These are phyloP conservation scores for Hylodesmum podocarpum DNA, from an alignment of 306 rosid species.

Conservation along the genomic window DNA sequence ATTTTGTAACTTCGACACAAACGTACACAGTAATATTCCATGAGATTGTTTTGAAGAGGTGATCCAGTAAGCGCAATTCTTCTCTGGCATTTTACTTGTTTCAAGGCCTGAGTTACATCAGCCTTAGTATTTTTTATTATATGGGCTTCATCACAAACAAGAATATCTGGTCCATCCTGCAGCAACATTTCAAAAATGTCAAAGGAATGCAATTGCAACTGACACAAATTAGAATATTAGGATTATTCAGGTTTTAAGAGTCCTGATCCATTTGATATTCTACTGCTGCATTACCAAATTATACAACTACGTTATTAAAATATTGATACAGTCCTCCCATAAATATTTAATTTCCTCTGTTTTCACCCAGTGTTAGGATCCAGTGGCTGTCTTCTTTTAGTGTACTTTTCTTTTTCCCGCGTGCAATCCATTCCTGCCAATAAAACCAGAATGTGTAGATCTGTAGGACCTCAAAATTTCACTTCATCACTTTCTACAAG, in stretches of 20 bases:
- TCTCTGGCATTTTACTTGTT: constrained; percentile 95
- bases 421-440: background rate
- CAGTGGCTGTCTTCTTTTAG: background rate
- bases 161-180: constrained; percentile 98
- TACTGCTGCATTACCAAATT: background rate
- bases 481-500: background rate
- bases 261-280: constrained; percentile 4
- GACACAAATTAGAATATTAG: background rate
- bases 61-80: constrained; percentile 98
- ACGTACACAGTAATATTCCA: constrained; percentile 99
- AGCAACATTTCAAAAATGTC: constrained; percentile 28
- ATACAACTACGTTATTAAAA: background rate
- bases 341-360: background rate
- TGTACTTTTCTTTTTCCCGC: background rate
- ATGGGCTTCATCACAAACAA: constrained; percentile 99
- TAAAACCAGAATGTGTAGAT: background rate
- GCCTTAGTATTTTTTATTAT: constrained; percentile 91
- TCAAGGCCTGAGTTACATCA: constrained; percentile 88
- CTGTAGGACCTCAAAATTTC: background rate
- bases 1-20: constrained; percentile 16
- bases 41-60: constrained; percentile 97
- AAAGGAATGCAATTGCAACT: constrained; percentile 28
- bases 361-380: background rate
- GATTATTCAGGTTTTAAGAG: constrained; percentile 10
- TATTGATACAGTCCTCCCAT: too few relatives aligned